phyloP scores from a whole-genome alignment of 2,329 filamentous ascomycete genomes.

The Fusarium sp. region DNA sequence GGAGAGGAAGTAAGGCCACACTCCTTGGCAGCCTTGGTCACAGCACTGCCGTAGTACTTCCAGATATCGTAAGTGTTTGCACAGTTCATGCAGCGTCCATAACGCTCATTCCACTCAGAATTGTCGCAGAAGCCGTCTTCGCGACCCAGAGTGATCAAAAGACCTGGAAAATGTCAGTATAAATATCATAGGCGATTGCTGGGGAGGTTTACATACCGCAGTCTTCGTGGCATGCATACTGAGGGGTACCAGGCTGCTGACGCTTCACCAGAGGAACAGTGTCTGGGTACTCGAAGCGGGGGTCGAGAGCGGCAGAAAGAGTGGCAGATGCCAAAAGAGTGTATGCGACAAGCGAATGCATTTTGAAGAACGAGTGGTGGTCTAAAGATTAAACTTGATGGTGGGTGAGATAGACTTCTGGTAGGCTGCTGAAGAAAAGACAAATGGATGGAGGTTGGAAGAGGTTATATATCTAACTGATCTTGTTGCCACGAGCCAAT shows the following conservation, averaged over 20 bases:
- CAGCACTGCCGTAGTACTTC: slow-evolving; percentile 54
- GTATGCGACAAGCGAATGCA: slow-evolving; percentile 31
- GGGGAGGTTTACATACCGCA: slow-evolving; percentile 53
- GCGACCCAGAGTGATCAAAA: slow-evolving; percentile 50
- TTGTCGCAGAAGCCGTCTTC: slow-evolving; percentile 52
- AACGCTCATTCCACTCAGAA: slow-evolving; percentile 53
- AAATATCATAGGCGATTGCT: rapidly evolving
- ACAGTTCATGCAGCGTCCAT: slow-evolving; percentile 56
- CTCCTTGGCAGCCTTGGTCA: slow-evolving; percentile 47
- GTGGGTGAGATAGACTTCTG: not conserved
- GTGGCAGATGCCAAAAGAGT: slow-evolving; percentile 37
- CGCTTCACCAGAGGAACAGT: slow-evolving; percentile 50
- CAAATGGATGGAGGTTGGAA: not conserved
- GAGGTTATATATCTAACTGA: slow-evolving; percentile 11
- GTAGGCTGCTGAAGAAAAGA: not conserved
- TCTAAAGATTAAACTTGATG: not conserved
- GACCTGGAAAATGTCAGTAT: not conserved
- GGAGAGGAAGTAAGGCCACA: slow-evolving; percentile 44
- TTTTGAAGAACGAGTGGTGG: slow-evolving; percentile 10
- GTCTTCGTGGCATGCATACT: slow-evolving; percentile 58
- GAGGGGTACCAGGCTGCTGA: slow-evolving; percentile 57
- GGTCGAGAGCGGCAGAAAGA: slow-evolving; percentile 20
- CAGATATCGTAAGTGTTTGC: slow-evolving; percentile 58
- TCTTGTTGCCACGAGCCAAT: too few species aligned
- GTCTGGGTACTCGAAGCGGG: slow-evolving; percentile 49